Base-by-base conservation (phyloP, 1,139 yeast species). In the Candida gigantensis region DNA sequence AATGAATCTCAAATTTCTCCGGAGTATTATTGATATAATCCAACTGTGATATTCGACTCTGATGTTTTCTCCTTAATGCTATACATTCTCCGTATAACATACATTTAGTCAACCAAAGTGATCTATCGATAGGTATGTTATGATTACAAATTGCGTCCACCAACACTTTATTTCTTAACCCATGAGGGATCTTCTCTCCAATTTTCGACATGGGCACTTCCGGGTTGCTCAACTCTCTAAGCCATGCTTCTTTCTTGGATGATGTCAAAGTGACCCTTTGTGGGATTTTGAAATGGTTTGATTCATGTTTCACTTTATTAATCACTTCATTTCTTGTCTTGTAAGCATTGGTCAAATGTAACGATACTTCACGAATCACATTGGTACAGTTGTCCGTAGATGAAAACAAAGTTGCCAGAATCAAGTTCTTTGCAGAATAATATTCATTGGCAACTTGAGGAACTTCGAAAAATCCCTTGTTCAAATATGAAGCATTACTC, bases 221-320 rank as follows among this genome's bases (percentile, higher is more conserved):
- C 0, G 83, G 76, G 38, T 84, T 74, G 2, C 94, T 86, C 37
- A 90, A 66, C 52, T 88, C 95, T 37, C 74, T 73, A 33, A 90
- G 64, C 98, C 98, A 90, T 1, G 80, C 69, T 45, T 88, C 96
- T 44, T 83, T 74, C 54, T 86, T 85, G 53, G 83, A 84, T 40
- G 90, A 95, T 0, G 97, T 89, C 23, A 90, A 63, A 0, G 97
- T 90, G 13, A 90, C 95, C 44, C 96, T 67, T 8, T 92, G 90
- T 0, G 95, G 96, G 17, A 85, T 85, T 51, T 75, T 79, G 62
- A 81, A 86, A 8, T 77, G 70, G 20, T 65, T 63, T 16, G 83
- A 69, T 18, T 70, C 76, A 25, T 66, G 57, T 15, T 67, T 63
- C 32, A 86, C 77, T 47, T 81, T 79, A 51, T 85, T 84, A 46